Conservation (phyloP, 257 asterid genomes). For the Asclepias syriaca region DNA sequence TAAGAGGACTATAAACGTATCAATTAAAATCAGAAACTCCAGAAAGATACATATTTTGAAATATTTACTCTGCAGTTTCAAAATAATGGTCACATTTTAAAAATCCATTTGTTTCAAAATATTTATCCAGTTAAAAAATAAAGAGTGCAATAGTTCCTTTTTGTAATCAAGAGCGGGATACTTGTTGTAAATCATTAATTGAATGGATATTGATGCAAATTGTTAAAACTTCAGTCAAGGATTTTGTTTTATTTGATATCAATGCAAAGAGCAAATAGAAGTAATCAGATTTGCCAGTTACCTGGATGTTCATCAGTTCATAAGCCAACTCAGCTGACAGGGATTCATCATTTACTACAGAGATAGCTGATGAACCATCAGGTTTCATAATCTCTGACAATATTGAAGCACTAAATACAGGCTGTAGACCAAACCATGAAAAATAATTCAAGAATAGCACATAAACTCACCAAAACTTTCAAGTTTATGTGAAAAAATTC, state of each 20-base stretch:
- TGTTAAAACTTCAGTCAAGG: no score
- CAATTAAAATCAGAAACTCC: no score
- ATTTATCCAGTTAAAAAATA: no score
- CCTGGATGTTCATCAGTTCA: slow-evolving; percentile 94
- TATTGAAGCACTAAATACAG: slow-evolving; percentile 86
- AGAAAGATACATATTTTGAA: no score
- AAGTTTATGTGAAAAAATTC: not conserved
- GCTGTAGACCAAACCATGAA: slow-evolving; percentile 41
- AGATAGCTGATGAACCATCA: slow-evolving; percentile 77
- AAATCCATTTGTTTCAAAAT: no score
- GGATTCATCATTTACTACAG: slow-evolving; percentile 71
- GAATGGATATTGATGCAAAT: no score
- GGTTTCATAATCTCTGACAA: slow-evolving; percentile 92
- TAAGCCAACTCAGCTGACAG: slow-evolving; percentile 90
- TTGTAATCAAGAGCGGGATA: no score
- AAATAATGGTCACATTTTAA: no score
- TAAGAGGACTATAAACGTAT: not conserved
- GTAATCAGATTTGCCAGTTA: slow-evolving; percentile 26
- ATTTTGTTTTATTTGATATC: not conserved
- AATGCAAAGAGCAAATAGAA: not conserved
- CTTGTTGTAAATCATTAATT: no score
- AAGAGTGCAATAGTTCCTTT: no score
- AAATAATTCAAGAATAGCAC: slow-evolving; percentile 2
- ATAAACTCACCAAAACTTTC: not conserved
- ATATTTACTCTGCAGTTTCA: no score